Base-by-base conservation (phyloP, 2,329 filamentous ascomycete genomes). In the Phymatotrichopsis omnivora region DNA sequence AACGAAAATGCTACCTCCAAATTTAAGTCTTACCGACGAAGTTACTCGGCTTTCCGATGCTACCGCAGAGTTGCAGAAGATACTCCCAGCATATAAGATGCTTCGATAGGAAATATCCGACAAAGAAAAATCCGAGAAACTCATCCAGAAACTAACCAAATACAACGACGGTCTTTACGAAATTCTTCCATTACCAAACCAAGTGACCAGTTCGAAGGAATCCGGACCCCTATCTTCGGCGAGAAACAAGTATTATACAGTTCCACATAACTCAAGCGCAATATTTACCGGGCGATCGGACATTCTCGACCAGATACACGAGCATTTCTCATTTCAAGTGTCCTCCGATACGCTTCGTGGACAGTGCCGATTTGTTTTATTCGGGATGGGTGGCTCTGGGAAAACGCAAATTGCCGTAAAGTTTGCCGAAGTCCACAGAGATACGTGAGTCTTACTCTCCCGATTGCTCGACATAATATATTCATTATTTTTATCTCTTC, bases 391-490 rank as follows among this genome's bases (percentile, higher is more conserved):
- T 10, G 61, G 60, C 2, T 56, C 57, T 29, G 60, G 60, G 3
- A 62, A 62, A 42, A 62, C 58, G 0, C 53, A 62, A 27, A 48
- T 60, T 23, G 59, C 55, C 7, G 40, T 52, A 4, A 60, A 56
- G 36, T 60, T 58, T 49, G 57, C 51, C 10, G 47, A 57, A 30
- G 52, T 55, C 10, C 49, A 57, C 17, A 39, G 30, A 14, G 12
- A 46, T 25, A 31, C 10, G 51, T 51, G 35, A 10, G 36, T 35
- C 11, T n/a, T 7, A 12, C 7, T 16, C 31, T 19, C 4, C 7
- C 17, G 7, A 20, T 34, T 7, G 5, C 14, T 34, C 31, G n/a
- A n/a, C n/a, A n/a, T n/a, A n/a, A n/a, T n/a, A n/a, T n/a, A n/a
- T n/a, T n/a, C n/a, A n/a, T n/a, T n/a, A n/a, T 34, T 34, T 34